These are phyloP conservation scores for Coelastrella sp. DNA, from an alignment of 139 green algal genomes.

Conservation along the genomic window DNA sequence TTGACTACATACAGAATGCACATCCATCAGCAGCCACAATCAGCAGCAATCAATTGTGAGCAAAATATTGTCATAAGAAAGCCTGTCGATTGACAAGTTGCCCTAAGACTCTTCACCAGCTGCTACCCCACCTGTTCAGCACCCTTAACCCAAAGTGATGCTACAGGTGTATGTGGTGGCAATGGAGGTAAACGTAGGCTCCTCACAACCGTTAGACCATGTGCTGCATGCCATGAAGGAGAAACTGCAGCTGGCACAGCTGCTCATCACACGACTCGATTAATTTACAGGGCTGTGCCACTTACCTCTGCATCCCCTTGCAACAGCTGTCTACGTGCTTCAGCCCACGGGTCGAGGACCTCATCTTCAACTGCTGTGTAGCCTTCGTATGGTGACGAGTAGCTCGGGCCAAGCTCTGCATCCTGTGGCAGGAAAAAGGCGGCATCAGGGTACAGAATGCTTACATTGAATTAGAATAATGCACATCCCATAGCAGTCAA, in stretches of 20 bases:
- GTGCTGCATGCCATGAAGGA: no score
- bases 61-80: no score
- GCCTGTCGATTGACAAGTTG: no score
- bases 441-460: not conserved
- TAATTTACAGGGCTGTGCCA: not conserved
- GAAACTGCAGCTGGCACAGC: no score
- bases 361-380: constrained; percentile 30
- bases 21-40: not conserved
- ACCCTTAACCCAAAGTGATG: no score
- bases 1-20: not conserved
- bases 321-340: constrained; percentile 15
- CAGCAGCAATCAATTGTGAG: not conserved
- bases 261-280: not conserved
- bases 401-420: not conserved
- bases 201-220: no score
- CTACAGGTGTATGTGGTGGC: no score
- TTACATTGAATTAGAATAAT: no score
- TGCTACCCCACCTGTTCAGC: no score
- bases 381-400: not conserved
- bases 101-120: no score
- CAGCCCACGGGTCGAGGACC: constrained; percentile 43
- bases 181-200: no score
- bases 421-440: not conserved
- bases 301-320: constrained; percentile 10
- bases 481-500: no score